Evolutionary conservation across 2,329 filamentous ascomycete species (phyloP), one percentile per base, ranked within the genome.

Genomic region (Dendryphion nanum): DNA sequence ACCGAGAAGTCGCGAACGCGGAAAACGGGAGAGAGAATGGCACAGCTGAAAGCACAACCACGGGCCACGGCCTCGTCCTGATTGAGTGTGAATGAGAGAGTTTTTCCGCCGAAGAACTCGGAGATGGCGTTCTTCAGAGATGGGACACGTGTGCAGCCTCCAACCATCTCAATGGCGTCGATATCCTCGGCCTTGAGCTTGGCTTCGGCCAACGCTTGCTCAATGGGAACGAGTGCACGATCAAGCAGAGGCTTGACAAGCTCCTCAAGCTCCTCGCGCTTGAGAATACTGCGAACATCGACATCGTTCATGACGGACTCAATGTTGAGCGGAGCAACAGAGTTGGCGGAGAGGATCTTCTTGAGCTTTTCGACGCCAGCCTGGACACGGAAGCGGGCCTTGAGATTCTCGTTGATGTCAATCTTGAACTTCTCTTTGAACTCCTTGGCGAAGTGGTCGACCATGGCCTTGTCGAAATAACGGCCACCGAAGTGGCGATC

Each of bases 371-470:
- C 93, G 38, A 90, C 89, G 40, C 87, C 89, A 45, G 89, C 83
- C 29, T 86, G 79, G 55, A 94, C 87, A 66, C 93, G 89, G 53
- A 90, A 82, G 68, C 85, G 81, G 42, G 91, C 93, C 75, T 95
- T 95, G 51, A 83, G 80, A 74, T 97, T 93, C 53, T 81, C 83
- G 69, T 83, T 81, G 73, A 98, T 91, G 67, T 97, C 90, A 56
- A 97, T 86, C 79, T 95, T 95, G 82, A 88, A 95, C 72, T 95
- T 96, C 71, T 89, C 87, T 75, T 93, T 88, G 79, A 97, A 98
- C 70, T 97, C 90, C 62, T 87, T 84, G 58, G 86, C 86, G 63
- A 98, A 89, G 74, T 97, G 91, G 65, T 97, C 89, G 41, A 95
- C 85, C 37, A 98, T 74, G 47, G 89, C 89, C 73, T 89, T 85